Conservation (phyloP, 805 yeast species). For the Ascoidea asiatica region DNA sequence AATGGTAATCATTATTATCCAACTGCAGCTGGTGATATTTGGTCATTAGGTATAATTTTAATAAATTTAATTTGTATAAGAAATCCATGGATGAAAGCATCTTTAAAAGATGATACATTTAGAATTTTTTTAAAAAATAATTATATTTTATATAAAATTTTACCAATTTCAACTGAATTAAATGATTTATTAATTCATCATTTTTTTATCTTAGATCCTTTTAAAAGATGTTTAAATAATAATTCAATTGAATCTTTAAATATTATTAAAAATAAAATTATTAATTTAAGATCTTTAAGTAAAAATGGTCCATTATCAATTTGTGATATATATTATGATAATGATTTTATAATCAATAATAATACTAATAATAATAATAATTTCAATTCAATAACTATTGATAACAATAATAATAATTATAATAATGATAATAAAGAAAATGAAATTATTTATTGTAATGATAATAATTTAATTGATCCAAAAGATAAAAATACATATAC, state of each 20-base stretch:
- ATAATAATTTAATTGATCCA: neutral
- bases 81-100: constrained; percentile 85
- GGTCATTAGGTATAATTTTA: constrained; percentile 76
- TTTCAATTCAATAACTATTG: neutral
- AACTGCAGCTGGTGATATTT: constrained; percentile 67
- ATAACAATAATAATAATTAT: neutral
- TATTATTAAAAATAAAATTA: constrained; percentile 5
- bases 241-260: neutral
- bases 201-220: constrained; percentile 8
- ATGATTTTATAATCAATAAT: neutral
- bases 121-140: constrained; percentile 44
- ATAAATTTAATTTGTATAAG: constrained; percentile 72
- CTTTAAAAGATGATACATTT: constrained; percentile 51
- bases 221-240: constrained; percentile 3
- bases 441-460: neutral
- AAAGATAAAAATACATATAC: neutral
- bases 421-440: neutral
- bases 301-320: constrained; percentile 3
- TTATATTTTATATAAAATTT: constrained; percentile 42
- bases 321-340: constrained; percentile 1
- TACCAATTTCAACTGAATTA: constrained; percentile 60
- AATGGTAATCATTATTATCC: constrained; percentile 41
- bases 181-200: constrained; percentile 30
- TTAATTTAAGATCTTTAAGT: constrained; percentile 8
- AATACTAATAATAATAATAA: neutral